Percentiles rank a stretch among this genome's conserved stretches.
phyloP scores from a whole-genome alignment of 495 filamentous ascomycete genomes.

The Neurospora terricola region DNA sequence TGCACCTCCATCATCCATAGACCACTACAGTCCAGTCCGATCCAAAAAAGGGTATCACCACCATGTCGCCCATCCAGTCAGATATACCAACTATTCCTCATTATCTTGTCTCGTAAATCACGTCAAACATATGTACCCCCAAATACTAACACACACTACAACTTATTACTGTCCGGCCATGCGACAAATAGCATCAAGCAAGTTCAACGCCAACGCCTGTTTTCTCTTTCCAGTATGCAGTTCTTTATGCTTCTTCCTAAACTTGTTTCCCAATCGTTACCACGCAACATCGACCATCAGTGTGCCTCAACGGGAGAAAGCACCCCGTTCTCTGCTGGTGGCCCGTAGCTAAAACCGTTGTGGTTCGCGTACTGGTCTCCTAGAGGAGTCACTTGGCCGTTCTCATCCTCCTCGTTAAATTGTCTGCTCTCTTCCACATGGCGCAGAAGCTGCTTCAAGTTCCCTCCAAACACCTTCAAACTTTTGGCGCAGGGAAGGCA shows the following conservation, averaged over 20 bases:
- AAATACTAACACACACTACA: not conserved
- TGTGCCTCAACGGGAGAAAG: not conserved
- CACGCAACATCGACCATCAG: not conserved
- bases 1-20: not conserved
- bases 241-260: not conserved
- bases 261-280: not conserved
- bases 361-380: not conserved
- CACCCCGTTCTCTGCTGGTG: not conserved
- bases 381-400: not conserved
- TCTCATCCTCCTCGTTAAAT: not conserved
- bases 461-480: slow-evolving; percentile 9
- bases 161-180: not conserved
- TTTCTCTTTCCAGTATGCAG: not conserved
- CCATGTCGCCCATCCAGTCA: not conserved
- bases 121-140: not conserved
- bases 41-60: not conserved
- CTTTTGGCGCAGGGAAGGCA: slow-evolving; percentile 9
- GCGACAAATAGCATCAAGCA: not conserved
- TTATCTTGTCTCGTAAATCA: not conserved
- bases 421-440: slow-evolving; percentile 7
- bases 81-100: not conserved
- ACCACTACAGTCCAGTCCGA: not conserved
- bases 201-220: not conserved
- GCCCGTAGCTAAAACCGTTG: not conserved
- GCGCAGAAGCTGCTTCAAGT: slow-evolving; percentile 10